Percentiles rank a stretch among this genome's conserved stretches.
Conservation (phyloP, 257 asterid species). For the Solanum lignicaule region DNA sequence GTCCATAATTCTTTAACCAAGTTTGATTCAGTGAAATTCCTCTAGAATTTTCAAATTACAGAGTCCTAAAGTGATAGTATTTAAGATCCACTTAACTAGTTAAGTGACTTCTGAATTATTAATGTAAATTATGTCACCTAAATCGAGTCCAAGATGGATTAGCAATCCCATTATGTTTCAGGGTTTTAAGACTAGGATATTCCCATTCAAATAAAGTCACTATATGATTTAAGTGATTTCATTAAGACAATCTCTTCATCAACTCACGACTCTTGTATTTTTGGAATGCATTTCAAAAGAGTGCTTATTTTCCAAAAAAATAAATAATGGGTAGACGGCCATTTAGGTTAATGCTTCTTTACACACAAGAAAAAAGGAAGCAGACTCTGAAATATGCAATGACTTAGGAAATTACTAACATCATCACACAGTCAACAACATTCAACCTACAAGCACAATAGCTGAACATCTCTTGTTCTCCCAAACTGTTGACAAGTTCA, state of each 20-base stretch:
- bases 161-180: background rate
- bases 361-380: background rate
- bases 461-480: slow-evolving; percentile 78
- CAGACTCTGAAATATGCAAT: background rate
- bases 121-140: background rate
- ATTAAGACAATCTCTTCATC: background rate
- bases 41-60: background rate
- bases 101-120: background rate
- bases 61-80: background rate
- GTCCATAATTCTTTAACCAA: background rate
- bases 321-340: background rate
- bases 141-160: background rate
- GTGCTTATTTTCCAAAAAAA: background rate
- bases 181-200: background rate
- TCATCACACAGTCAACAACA: slow-evolving; percentile 14
- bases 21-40: background rate
- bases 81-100: background rate
- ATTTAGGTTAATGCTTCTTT: background rate
- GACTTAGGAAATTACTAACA: slow-evolving; percentile 8
- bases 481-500: slow-evolving; percentile 61
- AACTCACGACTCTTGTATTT: background rate
- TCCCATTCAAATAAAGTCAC: background rate
- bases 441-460: slow-evolving; percentile 83
- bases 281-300: background rate
- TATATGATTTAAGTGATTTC: background rate